Evolutionary conservation across 306 rosid species (phyloP).

Genomic region (Malus sieversii): DNA sequence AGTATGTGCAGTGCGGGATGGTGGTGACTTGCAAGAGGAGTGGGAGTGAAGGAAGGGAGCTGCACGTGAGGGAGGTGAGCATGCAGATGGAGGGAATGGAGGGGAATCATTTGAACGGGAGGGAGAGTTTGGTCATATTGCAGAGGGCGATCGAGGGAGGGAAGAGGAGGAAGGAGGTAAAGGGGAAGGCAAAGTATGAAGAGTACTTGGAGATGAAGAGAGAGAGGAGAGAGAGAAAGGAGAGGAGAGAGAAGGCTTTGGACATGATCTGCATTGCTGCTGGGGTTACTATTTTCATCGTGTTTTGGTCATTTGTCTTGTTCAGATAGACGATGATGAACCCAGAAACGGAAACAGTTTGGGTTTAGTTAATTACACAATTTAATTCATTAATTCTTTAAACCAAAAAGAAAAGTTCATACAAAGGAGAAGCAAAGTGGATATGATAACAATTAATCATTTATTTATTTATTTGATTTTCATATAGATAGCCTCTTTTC

Average conservation of each 20-base stretch:
- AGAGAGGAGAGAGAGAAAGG: conserved; percentile 30
- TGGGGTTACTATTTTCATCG: conserved; percentile 30
- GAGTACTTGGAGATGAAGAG: conserved; percentile 31
- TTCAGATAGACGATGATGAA: neutral
- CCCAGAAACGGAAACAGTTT: neutral
- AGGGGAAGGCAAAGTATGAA: conserved; percentile 25
- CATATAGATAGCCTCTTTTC: too few species aligned
- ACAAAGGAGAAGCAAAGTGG: neutral
- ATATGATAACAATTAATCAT: neutral
- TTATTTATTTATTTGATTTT: too few species aligned
- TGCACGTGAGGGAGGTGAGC: conserved; percentile 62
- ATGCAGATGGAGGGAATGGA: conserved; percentile 58
- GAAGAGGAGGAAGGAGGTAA: conserved; percentile 33
- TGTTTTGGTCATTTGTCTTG: conserved; percentile 34
- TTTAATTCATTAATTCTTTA: neutral
- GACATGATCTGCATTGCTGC: conserved; percentile 40
- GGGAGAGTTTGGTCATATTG: conserved; percentile 48
- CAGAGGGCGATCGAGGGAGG: conserved; percentile 40
- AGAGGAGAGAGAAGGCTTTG: conserved; percentile 38
- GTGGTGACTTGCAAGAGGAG: conserved; percentile 59
- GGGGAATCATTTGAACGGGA: conserved; percentile 62
- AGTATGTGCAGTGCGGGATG: conserved; percentile 37
- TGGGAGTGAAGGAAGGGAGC: conserved; percentile 42
- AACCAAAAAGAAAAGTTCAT: neutral
- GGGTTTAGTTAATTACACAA: neutral